Evolutionary conservation across 345 rosid species (phyloP).

Genomic region (Gossypium stocksii): DNA sequence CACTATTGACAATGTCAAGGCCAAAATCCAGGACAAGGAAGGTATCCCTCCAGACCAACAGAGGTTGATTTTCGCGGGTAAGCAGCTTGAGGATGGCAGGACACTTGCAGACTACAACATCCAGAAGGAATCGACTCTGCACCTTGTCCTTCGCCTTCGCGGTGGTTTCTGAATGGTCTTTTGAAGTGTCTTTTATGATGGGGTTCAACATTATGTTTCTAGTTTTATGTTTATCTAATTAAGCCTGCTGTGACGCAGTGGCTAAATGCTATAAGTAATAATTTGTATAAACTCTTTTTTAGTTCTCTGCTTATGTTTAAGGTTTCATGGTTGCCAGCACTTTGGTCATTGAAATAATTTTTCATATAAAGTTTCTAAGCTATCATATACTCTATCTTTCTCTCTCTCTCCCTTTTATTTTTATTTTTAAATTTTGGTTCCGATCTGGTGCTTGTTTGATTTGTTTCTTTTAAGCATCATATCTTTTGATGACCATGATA

Average conservation of each 20-base stretch:
- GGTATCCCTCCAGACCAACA: slow-evolving; percentile 4
- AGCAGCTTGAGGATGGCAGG: slow-evolving; percentile 12
- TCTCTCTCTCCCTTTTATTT: no score
- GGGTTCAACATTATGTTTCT: not conserved
- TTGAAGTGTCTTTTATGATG: not conserved
- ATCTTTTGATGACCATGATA: no score
- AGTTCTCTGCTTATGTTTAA: not conserved
- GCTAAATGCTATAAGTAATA: not conserved
- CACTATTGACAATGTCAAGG: slow-evolving; percentile 3
- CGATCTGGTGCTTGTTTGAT: no score
- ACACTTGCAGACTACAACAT: slow-evolving; percentile 8
- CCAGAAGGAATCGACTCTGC: not conserved
- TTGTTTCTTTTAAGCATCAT: no score
- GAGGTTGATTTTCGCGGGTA: not conserved
- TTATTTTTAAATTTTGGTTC: no score
- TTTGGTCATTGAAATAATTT: not conserved
- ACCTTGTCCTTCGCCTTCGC: slow-evolving; percentile 12
- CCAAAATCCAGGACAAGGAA: slow-evolving; percentile 10
- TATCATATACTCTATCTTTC: no score
- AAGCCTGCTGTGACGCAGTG: not conserved
- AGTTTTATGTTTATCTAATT: not conserved
- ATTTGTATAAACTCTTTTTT: not conserved
- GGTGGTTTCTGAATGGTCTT: not conserved
- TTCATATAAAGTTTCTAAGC: not conserved
- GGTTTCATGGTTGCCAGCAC: not conserved